Evolutionary conservation across 768 basidiomycete genomes (phyloP).

Genomic region (Hebeloma cylindrosporum): DNA sequence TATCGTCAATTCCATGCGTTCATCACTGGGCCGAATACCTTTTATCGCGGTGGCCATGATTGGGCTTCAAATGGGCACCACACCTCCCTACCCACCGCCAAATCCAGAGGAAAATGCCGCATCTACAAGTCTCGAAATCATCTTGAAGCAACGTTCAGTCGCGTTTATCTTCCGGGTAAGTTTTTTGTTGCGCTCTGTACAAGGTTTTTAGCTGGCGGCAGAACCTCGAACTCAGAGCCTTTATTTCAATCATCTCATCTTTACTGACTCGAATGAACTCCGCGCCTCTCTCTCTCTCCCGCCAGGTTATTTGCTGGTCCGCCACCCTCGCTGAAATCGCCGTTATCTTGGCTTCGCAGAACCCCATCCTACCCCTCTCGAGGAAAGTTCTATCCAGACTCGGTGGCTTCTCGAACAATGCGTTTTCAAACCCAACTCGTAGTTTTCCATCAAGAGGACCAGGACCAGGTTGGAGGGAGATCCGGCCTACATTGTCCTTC

Average conservation of each 20-base stretch:
- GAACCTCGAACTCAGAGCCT: too few relatives aligned
- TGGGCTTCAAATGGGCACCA: slow-evolving; percentile 44
- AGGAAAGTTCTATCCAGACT: slow-evolving; percentile 28
- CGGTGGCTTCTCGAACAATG: slow-evolving; percentile 24
- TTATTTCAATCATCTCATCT: too few relatives aligned
- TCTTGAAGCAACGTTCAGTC: slow-evolving; percentile 36
- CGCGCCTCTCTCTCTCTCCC: background rate
- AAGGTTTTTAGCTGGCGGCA: too few relatives aligned
- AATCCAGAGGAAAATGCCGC: slow-evolving; percentile 30
- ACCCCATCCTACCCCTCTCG: slow-evolving; percentile 22
- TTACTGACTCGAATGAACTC: too few relatives aligned
- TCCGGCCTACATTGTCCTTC: slow-evolving; percentile 32
- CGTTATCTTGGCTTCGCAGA: slow-evolving; percentile 34
- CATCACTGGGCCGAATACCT: slow-evolving; percentile 39
- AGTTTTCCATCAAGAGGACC: slow-evolving; percentile 38
- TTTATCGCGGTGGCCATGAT: slow-evolving; percentile 42
- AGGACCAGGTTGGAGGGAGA: slow-evolving; percentile 34
- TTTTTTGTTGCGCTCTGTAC: background rate
- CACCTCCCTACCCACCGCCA: slow-evolving; percentile 47
- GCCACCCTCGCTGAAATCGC: slow-evolving; percentile 38
- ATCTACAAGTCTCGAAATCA: slow-evolving; percentile 36
- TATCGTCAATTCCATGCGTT: slow-evolving; percentile 23
- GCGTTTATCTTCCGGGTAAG: slow-evolving; percentile 38
- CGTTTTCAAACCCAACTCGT: slow-evolving; percentile 28
- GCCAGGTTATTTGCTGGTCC: slow-evolving; percentile 38